These are phyloP conservation scores for Hypoxylon lienhwacheense DNA, from an alignment of 495 filamentous ascomycete species.

Conservation along the genomic window DNA sequence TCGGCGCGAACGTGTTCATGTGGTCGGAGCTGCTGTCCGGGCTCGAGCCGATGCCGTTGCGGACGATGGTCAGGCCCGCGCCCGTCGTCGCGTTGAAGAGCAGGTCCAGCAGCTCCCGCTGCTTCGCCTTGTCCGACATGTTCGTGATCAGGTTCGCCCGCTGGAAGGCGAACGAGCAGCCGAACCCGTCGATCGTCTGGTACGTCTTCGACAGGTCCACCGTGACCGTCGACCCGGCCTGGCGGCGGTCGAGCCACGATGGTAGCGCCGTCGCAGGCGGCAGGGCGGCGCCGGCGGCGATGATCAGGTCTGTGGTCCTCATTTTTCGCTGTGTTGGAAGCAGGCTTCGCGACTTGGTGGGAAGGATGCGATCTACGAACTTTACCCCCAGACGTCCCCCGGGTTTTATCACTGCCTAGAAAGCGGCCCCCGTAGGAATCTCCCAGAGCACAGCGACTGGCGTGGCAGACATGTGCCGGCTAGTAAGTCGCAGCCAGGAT, in stretches of 20 bases:
- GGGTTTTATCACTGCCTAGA: conserved; percentile 15
- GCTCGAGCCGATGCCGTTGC: conserved; percentile 58
- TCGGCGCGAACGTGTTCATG: conserved; percentile 54
- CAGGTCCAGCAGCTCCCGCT: conserved; percentile 50
- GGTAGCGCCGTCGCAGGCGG: conserved; percentile 28
- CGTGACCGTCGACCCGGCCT: conserved; percentile 43
- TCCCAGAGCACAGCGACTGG: conserved; percentile 1
- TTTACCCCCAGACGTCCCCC: background rate
- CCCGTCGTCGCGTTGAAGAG: conserved; percentile 55
- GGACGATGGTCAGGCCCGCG: conserved; percentile 58
- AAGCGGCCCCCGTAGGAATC: background rate
- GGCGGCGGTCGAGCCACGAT: conserved; percentile 29
- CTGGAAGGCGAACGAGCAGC: conserved; percentile 57
- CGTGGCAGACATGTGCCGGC: conserved; percentile 29
- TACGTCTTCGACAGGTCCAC: conserved; percentile 47
- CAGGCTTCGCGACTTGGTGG: background rate
- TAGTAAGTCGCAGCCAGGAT: conserved; percentile 12
- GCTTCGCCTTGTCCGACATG: conserved; percentile 49
- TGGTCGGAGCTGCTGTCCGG: conserved; percentile 48
- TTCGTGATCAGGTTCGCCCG: conserved; percentile 56
- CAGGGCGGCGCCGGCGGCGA: conserved; percentile 14
- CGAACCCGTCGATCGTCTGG: conserved; percentile 57
- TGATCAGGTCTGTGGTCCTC: conserved; percentile 21
- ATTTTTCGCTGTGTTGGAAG: conserved; percentile 20
- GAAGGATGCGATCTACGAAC: background rate